phyloP scores from a whole-genome alignment of 106 monocot genomes.

The Dendrobium huoshanense region DNA sequence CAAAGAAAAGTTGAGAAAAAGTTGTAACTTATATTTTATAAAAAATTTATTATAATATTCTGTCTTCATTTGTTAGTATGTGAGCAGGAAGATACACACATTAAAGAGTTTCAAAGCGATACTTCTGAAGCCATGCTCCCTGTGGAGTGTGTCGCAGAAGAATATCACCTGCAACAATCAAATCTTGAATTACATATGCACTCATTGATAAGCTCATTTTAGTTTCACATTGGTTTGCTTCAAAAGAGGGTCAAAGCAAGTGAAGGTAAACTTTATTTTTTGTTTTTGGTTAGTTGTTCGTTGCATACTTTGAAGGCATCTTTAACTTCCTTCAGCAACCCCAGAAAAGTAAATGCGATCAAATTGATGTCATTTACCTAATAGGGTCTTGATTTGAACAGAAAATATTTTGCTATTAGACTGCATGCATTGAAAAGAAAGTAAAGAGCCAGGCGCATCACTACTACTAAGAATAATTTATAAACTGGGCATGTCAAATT shows the following conservation, averaged over 20 bases:
- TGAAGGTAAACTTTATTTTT: neutral
- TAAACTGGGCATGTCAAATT: slow-evolving; percentile 8
- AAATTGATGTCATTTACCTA: neutral
- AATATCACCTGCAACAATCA: slow-evolving; percentile 54
- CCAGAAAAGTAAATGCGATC: neutral
- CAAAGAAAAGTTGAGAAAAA: neutral
- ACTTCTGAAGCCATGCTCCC: slow-evolving; percentile 35
- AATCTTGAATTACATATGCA: neutral
- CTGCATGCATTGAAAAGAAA: neutral
- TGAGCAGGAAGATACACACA: slow-evolving; percentile 15
- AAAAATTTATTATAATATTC: neutral
- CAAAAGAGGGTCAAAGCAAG: neutral
- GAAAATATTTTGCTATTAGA: neutral
- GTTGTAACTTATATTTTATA: neutral
- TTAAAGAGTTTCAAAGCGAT: slow-evolving; percentile 32
- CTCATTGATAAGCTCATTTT: neutral
- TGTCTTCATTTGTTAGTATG: neutral
- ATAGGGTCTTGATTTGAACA: neutral
- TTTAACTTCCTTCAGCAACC: neutral
- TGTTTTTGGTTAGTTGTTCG: neutral
- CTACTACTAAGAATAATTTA: neutral
- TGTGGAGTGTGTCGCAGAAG: slow-evolving; percentile 23
- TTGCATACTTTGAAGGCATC: neutral
- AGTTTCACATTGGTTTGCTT: neutral
- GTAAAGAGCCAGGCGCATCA: neutral